Evolutionary conservation across 345 rosid species (phyloP).

Genomic region (Atalantia buxifolia): DNA sequence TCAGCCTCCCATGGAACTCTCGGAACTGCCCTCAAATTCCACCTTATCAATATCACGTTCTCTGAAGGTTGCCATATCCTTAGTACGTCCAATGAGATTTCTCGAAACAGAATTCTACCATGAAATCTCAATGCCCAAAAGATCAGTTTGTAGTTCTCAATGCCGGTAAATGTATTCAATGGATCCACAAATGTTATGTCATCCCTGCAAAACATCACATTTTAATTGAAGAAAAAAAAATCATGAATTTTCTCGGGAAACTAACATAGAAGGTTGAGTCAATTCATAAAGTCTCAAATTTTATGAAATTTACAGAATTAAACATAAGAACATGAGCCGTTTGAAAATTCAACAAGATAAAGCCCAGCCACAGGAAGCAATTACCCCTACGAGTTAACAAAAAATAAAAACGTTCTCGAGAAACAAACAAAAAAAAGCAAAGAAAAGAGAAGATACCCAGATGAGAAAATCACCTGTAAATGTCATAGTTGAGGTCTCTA

Average conservation of each 20-base stretch:
- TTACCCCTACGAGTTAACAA: background rate
- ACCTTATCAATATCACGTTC: slow-evolving; percentile 83
- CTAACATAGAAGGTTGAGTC: background rate
- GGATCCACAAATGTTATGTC: slow-evolving; percentile 80
- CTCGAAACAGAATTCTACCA: slow-evolving; percentile 76
- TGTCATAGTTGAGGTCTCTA: slow-evolving; percentile 76
- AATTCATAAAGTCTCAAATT: background rate
- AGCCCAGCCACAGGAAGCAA: background rate
- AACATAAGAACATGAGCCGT: background rate
- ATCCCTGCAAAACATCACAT: slow-evolving; percentile 47
- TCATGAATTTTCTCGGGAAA: background rate
- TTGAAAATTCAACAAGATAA: background rate
- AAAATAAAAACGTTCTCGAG: background rate
- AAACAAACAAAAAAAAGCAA: slow-evolving; percentile 10
- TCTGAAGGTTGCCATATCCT: slow-evolving; percentile 99
- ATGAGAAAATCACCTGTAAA: slow-evolving; percentile 63
- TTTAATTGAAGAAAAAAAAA: background rate
- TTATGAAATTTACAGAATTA: background rate
- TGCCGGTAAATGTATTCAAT: slow-evolving; percentile 75
- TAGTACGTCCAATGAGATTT: slow-evolving; percentile 71
- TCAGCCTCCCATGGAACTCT: slow-evolving; percentile 96
- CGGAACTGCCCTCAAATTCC: slow-evolving; percentile 88
- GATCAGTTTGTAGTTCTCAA: slow-evolving; percentile 72
- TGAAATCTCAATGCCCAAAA: slow-evolving; percentile 93
- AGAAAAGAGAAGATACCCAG: slow-evolving; percentile 19